Base-by-base conservation (phyloP, 495 filamentous ascomycete species). In the Aspergillus sparsus region DNA sequence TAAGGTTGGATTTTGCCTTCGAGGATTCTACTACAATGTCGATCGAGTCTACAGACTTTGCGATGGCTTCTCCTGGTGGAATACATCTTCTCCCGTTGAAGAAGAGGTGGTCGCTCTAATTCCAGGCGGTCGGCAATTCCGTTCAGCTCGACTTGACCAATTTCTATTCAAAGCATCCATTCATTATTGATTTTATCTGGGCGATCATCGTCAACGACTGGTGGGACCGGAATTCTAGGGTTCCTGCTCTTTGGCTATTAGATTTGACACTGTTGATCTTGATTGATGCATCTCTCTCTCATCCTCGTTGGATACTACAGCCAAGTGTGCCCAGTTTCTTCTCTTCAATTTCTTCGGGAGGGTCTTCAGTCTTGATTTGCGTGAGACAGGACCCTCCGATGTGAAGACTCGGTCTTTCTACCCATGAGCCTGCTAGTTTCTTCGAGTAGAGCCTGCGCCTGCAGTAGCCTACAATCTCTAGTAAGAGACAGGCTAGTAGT, bases 401-500 rank as follows among this genome's bases (percentile, higher is more conserved):
- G 21, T 54, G 45, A 49, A 51, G 52, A 52, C 59, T 55, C 42
- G 56, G 52, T 47, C 33, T 31, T 27, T 37, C 21, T 58, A 52
- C 57, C 50, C 54, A 72, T 77, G 70, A 62, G 74, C 62, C 51
- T 65, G 58, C 68, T 71, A 68, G 70, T 60, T 58, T 52, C 66
- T 49, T 55, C 66, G 7, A 53, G 62, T 70, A 68, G 75, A 70
- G 71, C 70, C 71, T 76, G 75, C 73, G 72, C 71, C 73, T 72
- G 73, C 75, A 75, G 68, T 62, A 68, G 69, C 62, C 68, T 73
- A 63, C 68, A 68, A 61, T 60, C 64, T 65, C 58, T 71, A 61
- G 61, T 60, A 39, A 62, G 67, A 62, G 62, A 69, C 21, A 61
- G 62, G n/a, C 49, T 69, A 18, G 56, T 62, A 59, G 47, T 60